Base-by-base conservation (phyloP, 1,284 basidiomycete genomes). In the Cutaneotrichosporon dermatis region DNA sequence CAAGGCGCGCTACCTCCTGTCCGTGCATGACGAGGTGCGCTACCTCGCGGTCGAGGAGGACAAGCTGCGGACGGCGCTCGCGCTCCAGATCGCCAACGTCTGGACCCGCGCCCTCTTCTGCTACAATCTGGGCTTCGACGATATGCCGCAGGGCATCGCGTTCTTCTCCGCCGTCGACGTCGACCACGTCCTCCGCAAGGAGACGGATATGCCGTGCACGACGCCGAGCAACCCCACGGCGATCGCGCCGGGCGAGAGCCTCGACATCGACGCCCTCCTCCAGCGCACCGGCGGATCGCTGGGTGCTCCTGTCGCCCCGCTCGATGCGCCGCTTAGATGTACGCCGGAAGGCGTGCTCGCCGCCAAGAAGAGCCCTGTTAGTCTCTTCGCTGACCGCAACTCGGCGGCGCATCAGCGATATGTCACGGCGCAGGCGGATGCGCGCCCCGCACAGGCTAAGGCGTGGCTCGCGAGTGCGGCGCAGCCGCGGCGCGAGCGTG, bases 81-180 rank as follows among this genome's bases (percentile, higher is more conserved):
- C 96, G 0, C 78, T 99, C 48, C 95, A 99, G 78, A 86, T 99
- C 54, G 90, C 92, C 43, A 99, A 99, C 75, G 79, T 97, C 4
- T 99, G 95, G 95, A 99, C 94, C 4, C 83, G 95, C 11, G 86
- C 88, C 56, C 78, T 96, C 75, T 98, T 99, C 77, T 90, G 93
- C 3, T 94, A 86, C 78, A 90, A 87, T 73, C 82, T 99, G 16
- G 92, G 95, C 11, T 92, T 99, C 86, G 91, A 93, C 72, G 90
- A 98, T 73, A 82, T 99, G 13, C 96, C 95, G 0, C 91, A 96
- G 73, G 88, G 89, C 33, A 86, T 93, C 11, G 92, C 93, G 0
- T 99, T 97, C 81, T 99, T 99, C 80, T 96, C 93, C 1, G 90
- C 91, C 0, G 94, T 99, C 43, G 96, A 99, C 72, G 82, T 98